These are phyloP conservation scores for Rhodotorula taiwanensis DNA, from an alignment of 768 basidiomycete genomes.

Conservation along the genomic window DNA sequence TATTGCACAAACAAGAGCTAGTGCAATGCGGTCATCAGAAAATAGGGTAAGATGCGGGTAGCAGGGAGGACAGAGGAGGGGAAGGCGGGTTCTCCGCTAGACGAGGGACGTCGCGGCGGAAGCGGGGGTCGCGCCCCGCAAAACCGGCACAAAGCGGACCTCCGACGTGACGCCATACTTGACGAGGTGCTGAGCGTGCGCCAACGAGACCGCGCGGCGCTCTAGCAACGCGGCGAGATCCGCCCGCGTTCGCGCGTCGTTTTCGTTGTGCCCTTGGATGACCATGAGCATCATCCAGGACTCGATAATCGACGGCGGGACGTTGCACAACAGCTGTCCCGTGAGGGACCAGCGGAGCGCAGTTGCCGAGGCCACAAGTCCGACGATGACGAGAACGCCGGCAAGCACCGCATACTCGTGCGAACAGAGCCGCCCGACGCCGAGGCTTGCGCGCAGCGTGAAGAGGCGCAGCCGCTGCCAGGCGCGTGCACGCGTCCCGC, in stretches of 20 bases:
- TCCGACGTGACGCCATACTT: neutral
- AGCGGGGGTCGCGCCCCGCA: neutral
- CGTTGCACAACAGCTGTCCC: neutral
- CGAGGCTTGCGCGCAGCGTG: neutral
- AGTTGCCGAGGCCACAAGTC: neutral
- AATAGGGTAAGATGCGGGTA: no score
- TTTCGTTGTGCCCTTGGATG: neutral
- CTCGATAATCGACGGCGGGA: conserved; percentile 1
- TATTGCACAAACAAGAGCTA: no score
- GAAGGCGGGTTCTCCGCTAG: no score
- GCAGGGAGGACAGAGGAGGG: no score
- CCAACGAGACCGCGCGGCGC: neutral
- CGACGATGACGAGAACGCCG: neutral
- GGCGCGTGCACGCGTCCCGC: neutral
- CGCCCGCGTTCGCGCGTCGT: neutral
- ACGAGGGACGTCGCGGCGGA: no score
- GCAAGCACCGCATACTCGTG: neutral
- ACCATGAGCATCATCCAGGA: neutral
- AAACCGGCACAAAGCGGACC: neutral
- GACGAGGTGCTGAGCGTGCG: neutral
- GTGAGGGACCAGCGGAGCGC: neutral
- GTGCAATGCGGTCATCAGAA: no score
- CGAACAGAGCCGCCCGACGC: neutral
- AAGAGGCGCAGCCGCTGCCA: neutral
- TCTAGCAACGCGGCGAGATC: neutral